Evolutionary conservation across 106 monocot genomes (phyloP).

Genomic region (Chionographis japonica): DNA sequence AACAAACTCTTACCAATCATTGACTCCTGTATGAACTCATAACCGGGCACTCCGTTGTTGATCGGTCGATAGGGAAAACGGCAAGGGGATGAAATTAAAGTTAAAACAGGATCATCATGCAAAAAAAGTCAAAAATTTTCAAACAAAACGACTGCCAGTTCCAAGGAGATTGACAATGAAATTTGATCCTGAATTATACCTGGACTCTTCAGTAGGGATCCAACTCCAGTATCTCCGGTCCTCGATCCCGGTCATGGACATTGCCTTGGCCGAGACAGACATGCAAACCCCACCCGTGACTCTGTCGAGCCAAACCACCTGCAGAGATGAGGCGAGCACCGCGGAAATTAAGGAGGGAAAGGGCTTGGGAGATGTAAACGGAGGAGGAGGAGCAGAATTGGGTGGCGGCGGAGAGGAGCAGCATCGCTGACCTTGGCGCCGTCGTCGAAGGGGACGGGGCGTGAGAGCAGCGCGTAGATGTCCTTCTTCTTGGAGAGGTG

Average conservation of each 20-base stretch:
- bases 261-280: conserved; percentile 41
- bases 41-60: no score
- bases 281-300: conserved; percentile 40
- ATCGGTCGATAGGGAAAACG: no score
- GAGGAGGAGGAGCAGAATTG: neutral
- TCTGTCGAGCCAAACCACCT: conserved; percentile 33
- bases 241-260: conserved; percentile 48
- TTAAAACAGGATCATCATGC: no score
- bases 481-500: conserved; percentile 36
- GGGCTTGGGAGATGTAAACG: no score
- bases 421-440: conserved; percentile 18
- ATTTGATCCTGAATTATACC: neutral
- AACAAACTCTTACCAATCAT: no score
- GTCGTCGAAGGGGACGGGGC: conserved; percentile 32
- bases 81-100: no score
- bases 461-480: conserved; percentile 39
- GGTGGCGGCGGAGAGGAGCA: neutral
- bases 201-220: conserved; percentile 48
- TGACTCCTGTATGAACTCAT: no score
- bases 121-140: no score
- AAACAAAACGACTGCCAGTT: no score
- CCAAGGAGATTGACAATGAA: no score
- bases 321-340: neutral
- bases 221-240: conserved; percentile 50
- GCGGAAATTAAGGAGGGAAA: neutral